Evolutionary conservation across 202 grass and related monocot genomes (phyloP).

Genomic region (Zoysia matrella): DNA sequence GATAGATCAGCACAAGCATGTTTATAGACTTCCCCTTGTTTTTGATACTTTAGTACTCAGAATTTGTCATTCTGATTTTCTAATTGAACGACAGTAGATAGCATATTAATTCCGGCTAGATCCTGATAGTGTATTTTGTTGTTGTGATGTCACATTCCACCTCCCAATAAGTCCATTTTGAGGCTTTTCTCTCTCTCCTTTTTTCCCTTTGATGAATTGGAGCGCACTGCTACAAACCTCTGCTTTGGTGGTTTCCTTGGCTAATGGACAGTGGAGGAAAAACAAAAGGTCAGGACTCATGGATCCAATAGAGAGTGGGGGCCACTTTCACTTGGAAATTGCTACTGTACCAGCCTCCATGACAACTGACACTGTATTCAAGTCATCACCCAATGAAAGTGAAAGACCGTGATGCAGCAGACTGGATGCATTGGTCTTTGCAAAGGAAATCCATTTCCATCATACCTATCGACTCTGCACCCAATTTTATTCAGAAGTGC

Average conservation of each 20-base stretch:
- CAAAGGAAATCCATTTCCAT: slow-evolving; percentile 24
- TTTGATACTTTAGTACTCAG: background rate
- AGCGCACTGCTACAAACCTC: slow-evolving; percentile 40
- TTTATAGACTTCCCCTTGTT: background rate
- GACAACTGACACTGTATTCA: slow-evolving; percentile 29
- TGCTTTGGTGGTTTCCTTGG: slow-evolving; percentile 26
- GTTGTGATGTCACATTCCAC: slow-evolving; percentile 33
- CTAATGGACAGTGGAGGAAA: slow-evolving; percentile 14
- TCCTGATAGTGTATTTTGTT: slow-evolving; percentile 19
- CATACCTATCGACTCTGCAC: background rate
- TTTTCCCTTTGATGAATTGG: background rate
- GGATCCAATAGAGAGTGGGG: slow-evolving; percentile 44
- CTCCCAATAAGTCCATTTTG: slow-evolving; percentile 1
- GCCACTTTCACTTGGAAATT: slow-evolving; percentile 38
- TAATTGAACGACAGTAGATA: background rate
- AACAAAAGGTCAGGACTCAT: background rate
- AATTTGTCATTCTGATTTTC: background rate
- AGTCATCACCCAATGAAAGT: slow-evolving; percentile 20
- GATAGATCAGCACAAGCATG: slow-evolving; percentile 32
- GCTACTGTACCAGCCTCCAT: slow-evolving; percentile 8
- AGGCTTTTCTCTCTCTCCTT: too few species aligned
- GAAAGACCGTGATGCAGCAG: slow-evolving; percentile 26
- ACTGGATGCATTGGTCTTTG: slow-evolving; percentile 5
- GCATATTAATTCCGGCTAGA: background rate
- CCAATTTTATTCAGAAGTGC: slow-evolving; percentile 35